phyloP scores from a whole-genome alignment of 768 basidiomycete species.

The Lentinus tigrinus region DNA sequence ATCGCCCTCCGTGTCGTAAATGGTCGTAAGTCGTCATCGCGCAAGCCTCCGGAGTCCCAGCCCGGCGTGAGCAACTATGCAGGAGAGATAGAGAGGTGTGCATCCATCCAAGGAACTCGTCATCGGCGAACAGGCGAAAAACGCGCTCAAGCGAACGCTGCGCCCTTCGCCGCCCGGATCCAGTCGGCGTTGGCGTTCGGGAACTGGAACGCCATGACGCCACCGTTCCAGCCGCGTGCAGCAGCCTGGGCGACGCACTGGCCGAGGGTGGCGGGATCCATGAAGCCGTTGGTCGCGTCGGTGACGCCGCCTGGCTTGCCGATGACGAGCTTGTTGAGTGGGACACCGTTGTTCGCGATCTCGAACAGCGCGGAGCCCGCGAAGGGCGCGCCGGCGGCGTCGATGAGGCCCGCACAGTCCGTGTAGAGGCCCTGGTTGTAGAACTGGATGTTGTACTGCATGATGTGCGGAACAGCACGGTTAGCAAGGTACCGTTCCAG shows the following conservation, averaged over 20 bases:
- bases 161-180: constrained; percentile 13
- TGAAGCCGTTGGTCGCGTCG: constrained; percentile 37
- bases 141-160: constrained; percentile 3
- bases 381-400: constrained; percentile 35
- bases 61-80: too few relatives aligned
- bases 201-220: constrained; percentile 39
- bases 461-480: not conserved
- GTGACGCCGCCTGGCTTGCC: constrained; percentile 53
- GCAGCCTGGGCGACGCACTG: constrained; percentile 35
- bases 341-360: constrained; percentile 52
- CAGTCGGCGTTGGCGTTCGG: constrained; percentile 13
- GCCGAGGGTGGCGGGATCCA: constrained; percentile 28
- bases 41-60: not conserved
- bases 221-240: constrained; percentile 32
- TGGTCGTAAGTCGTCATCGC: not conserved
- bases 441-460: constrained; percentile 23
- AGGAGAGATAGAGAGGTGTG: too few relatives aligned
- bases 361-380: constrained; percentile 43
- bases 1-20: not conserved
- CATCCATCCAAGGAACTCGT: too few relatives aligned
- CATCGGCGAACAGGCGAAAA: not conserved
- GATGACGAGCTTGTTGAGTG: constrained; percentile 63
- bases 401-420: constrained; percentile 36
- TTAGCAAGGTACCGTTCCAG: too few relatives aligned
- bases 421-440: constrained; percentile 32